Evolutionary conservation across 2,329 filamentous ascomycete species (phyloP).

Genomic region (Colletotrichum endophyticum): DNA sequence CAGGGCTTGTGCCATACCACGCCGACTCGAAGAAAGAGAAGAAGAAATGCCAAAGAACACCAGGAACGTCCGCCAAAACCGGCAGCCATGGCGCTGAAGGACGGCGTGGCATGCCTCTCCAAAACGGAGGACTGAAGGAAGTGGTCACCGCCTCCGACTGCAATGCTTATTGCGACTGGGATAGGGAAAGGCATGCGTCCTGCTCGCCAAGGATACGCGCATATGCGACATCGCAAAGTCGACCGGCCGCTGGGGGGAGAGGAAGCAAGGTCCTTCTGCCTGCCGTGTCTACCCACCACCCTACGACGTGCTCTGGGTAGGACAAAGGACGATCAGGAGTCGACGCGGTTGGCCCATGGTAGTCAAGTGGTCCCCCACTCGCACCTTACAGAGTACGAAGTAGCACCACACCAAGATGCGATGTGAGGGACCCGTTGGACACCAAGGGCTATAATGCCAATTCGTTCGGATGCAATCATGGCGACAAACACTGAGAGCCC

Average conservation of each 20-base stretch:
- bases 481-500: background rate
- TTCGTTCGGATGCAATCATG: background rate
- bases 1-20: conserved; percentile 4
- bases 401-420: background rate
- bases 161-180: background rate
- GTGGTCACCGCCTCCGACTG: background rate
- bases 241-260: background rate
- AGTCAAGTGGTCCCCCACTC: background rate
- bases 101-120: background rate
- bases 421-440: background rate
- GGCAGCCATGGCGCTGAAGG: background rate
- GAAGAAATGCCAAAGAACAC: background rate
- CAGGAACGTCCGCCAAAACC: background rate
- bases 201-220: background rate
- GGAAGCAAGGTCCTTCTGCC: background rate
- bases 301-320: background rate
- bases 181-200: background rate
- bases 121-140: background rate
- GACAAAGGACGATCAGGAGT: background rate
- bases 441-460: background rate
- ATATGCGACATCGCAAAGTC: background rate
- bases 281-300: background rate
- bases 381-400: background rate
- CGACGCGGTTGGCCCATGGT: background rate
- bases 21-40: background rate